A percentile compares a stretch with the other conserved stretches of the same genome.
These are phyloP conservation scores for Apophysomyces trapeziformis DNA, from an alignment of 371 early-diverging fungal species.

Conservation along the genomic window DNA sequence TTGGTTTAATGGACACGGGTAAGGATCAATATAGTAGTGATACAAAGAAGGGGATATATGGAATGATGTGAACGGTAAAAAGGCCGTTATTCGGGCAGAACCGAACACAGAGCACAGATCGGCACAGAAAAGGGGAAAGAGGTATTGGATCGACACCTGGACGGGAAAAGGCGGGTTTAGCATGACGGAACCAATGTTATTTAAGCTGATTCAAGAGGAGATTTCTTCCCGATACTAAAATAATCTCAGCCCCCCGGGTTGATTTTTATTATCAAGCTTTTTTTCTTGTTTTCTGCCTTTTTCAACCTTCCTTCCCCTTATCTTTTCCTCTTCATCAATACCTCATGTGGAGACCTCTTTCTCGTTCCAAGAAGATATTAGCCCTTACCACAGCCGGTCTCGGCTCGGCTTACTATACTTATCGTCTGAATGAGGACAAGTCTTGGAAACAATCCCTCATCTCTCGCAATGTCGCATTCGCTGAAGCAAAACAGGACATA, in stretches of 20 bases:
- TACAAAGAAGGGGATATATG: not conserved
- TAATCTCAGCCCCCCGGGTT: not conserved
- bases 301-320: not conserved
- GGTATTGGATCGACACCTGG: not conserved
- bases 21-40: not conserved
- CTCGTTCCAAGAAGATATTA: conserved; percentile 45
- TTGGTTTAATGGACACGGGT: no score
- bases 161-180: conserved; percentile 5
- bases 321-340: not conserved
- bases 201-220: not conserved
- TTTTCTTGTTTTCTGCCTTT: not conserved
- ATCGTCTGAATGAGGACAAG: conserved; percentile 21
- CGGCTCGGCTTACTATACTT: conserved; percentile 36
- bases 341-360: conserved; percentile 50
- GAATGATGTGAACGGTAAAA: not conserved
- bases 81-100: conserved; percentile 5
- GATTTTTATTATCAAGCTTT: not conserved
- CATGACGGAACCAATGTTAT: conserved; percentile 6
- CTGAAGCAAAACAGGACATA: conserved; percentile 36
- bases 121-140: not conserved
- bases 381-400: conserved; percentile 36
- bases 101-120: not conserved
- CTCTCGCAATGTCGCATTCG: conserved; percentile 40
- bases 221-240: conserved; percentile 4
- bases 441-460: conserved; percentile 16